Evolutionary conservation across 768 basidiomycete genomes (phyloP), one percentile per base, ranked within the genome.

Genomic region (Lentinula edodes): DNA sequence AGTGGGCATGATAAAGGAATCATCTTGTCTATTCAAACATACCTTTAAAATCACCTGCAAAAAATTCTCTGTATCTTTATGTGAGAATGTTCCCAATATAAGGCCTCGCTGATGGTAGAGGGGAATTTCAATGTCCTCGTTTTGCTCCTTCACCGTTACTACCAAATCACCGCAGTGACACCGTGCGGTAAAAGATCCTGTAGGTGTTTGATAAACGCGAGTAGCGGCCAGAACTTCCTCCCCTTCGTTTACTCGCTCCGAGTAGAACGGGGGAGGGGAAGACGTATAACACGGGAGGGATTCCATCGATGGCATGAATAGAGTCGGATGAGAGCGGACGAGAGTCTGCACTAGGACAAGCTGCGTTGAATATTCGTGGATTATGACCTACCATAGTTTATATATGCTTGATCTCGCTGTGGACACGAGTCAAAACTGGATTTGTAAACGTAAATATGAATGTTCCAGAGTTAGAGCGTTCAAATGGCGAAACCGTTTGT

Each of bases 231-330:
- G 46, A 39, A 46, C 36, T 15, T 51, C 45, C 36, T 59, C 58
- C 13, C 58, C 58, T 13, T 59, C 58, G n/a, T 46, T 51, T 9
- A 38, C 34, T 12, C 38, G 32, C 23, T 15, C 45, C 8, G 58
- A 48, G 46, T 59, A 59, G 20, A 38, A 48, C 32, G 58, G 58
- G 8, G 58, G 58, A 18, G 58, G 45, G 38, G 41, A 38, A 20
- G 58, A 59, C 34, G 45, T 59, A 50, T 59, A 59, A 18, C 18
- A 23, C 10, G 58, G 58, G 20, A 56, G 55, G 28, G 55, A 39
- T 20, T 34, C 41, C 16, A n/a, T 13, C 13, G 20, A 43, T 12
- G 51, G 28, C 51, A 23, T 32, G 20, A 9, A 13, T 5, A 34
- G 36, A 16, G 52, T 18, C 2, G 45, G 45, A 46, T 46, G 45